Conservation (phyloP, 73 alveolate species). For the Paramecium tetraurelia region DNA sequence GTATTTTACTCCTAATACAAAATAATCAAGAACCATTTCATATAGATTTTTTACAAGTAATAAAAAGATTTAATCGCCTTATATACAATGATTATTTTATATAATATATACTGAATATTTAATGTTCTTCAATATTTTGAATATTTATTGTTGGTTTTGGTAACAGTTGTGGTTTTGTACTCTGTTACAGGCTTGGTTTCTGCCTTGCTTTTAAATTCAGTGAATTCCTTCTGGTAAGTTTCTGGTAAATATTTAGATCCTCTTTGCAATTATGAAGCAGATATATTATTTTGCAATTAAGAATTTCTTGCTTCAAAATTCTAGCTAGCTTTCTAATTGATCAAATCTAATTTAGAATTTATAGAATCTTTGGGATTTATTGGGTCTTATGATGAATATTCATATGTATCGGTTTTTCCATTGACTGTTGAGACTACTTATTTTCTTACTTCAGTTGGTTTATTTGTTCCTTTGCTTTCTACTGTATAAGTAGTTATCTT, state of each 20-base stretch:
- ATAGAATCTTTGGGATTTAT: background rate
- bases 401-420: background rate
- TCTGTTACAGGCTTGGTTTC: background rate
- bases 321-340: background rate
- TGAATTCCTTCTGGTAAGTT: background rate
- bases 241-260: constrained; percentile 17
- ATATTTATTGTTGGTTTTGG: constrained; percentile 1
- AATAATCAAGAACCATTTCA: background rate
- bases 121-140: background rate
- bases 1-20: background rate
- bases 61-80: background rate
- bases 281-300: background rate
- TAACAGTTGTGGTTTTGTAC: constrained; percentile 12
- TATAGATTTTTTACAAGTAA: background rate
- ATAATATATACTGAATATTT: background rate
- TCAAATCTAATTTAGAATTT: background rate
- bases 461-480: background rate
- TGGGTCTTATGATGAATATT: background rate
- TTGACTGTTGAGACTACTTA: constrained; percentile 1
- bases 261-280: background rate
- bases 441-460: background rate
- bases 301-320: background rate
- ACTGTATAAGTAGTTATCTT: background rate
- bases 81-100: background rate
- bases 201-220: background rate